phyloP scores from a whole-genome alignment of 352 stramenopile species.

The Pythium aquatile region DNA sequence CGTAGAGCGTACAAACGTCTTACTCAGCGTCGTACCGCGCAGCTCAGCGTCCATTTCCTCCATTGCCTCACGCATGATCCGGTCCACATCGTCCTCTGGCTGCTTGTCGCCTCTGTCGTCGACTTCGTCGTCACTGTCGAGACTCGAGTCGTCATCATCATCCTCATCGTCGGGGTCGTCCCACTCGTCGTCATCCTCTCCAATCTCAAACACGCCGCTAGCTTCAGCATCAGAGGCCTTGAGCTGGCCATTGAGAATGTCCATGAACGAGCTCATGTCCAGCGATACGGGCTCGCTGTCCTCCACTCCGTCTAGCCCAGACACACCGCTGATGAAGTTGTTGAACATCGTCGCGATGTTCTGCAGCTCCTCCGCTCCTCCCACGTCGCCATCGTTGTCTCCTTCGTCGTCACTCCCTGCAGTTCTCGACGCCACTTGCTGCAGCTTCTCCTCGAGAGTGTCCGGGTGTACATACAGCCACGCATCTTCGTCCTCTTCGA shows the following conservation, averaged over 20 bases:
- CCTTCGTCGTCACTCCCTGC: background rate
- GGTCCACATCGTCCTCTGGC: conserved; percentile 37
- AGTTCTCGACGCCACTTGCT: conserved; percentile 14
- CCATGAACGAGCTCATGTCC: conserved; percentile 68
- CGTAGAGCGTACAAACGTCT: conserved; percentile 50
- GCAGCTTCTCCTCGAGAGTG: conserved; percentile 64
- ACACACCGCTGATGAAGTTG: conserved; percentile 63
- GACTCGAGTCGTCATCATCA: conserved; percentile 21
- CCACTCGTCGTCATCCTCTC: conserved; percentile 20
- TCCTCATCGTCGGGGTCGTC: conserved; percentile 20
- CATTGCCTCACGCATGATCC: conserved; percentile 56
- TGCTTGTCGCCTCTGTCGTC: conserved; percentile 20
- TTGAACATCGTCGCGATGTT: conserved; percentile 74
- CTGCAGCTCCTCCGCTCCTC: conserved; percentile 62
- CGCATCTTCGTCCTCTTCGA: conserved; percentile 63
- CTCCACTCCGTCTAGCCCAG: conserved; percentile 69
- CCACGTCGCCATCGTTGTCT: conserved; percentile 15
- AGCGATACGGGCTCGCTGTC: conserved; percentile 53
- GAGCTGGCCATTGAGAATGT: conserved; percentile 43
- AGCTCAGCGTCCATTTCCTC: conserved; percentile 78
- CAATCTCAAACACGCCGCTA: conserved; percentile 19
- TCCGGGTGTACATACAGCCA: conserved; percentile 82
- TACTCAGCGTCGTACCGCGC: conserved; percentile 41
- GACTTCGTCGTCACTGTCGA: conserved; percentile 37
- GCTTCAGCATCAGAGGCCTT: background rate